Evolutionary conservation across 108 stramenopile species (phyloP).

Genomic region (Craspedostauros australis): DNA sequence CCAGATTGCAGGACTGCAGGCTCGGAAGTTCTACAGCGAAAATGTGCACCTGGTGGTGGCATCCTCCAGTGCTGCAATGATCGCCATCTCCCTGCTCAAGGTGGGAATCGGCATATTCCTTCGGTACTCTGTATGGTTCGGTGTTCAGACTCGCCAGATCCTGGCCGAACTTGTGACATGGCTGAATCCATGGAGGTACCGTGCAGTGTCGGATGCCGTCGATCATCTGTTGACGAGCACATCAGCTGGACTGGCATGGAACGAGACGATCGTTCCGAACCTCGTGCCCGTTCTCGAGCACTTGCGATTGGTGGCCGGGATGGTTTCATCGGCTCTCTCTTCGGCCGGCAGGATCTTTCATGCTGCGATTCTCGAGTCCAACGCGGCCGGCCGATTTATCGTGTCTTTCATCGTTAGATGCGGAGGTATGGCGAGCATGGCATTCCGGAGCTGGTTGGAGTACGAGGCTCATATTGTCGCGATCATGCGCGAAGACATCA

Average conservation of each 20-base stretch:
- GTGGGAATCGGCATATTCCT: conserved; percentile 1
- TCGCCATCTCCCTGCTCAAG: conserved; percentile 9
- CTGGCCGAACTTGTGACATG: background rate
- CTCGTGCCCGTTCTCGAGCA: background rate
- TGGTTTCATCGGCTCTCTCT: conserved; percentile 1
- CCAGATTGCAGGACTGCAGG: conserved; percentile 30
- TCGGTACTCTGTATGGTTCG: conserved; percentile 15
- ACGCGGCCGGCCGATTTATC: conserved; percentile 6
- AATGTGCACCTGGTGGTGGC: conserved; percentile 27
- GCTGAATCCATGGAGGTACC: background rate
- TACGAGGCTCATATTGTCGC: background rate
- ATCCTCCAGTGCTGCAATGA: conserved; percentile 13
- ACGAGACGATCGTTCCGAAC: background rate
- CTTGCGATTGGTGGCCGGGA: too few relatives aligned
- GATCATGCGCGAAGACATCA: background rate
- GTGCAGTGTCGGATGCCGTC: background rate
- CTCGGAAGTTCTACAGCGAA: conserved; percentile 36
- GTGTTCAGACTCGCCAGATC: background rate
- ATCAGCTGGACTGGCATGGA: too few relatives aligned
- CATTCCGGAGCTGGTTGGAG: background rate
- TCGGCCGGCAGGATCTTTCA: background rate
- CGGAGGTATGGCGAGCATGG: background rate
- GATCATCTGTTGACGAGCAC: background rate
- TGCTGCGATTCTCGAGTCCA: conserved; percentile 11
- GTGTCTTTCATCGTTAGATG: background rate